These are phyloP conservation scores for Diplodia scrobiculata DNA, from an alignment of 2,329 filamentous ascomycete genomes.

Conservation along the genomic window DNA sequence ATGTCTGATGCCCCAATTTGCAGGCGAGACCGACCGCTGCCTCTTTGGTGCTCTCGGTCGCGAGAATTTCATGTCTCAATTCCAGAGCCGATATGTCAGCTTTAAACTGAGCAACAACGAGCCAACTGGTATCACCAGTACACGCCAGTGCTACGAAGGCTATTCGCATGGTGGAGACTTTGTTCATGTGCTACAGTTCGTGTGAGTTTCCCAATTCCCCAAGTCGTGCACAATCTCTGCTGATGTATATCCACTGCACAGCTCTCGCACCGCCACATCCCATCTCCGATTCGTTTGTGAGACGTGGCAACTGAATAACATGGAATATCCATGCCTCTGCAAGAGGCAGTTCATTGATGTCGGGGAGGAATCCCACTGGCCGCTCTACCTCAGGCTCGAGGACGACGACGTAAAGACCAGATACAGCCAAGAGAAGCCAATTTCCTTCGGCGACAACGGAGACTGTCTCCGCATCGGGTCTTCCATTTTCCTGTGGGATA, in stretches of 20 bases:
- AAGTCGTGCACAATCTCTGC: background rate
- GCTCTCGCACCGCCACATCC: background rate
- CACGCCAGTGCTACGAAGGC: constrained; percentile 2
- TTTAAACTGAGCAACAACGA: constrained; percentile 16
- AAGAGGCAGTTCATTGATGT: background rate
- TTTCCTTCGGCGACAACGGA: background rate
- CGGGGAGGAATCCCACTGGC: constrained; percentile 2
- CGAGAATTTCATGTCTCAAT: constrained; percentile 25
- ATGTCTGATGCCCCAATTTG: background rate
- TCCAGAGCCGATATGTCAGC: constrained; percentile 25
- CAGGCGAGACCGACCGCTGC: constrained; percentile 30
- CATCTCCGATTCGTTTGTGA: constrained; percentile 1
- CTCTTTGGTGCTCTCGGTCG: constrained; percentile 29
- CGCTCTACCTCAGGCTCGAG: background rate
- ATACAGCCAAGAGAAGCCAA: background rate
- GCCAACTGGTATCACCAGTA: background rate
- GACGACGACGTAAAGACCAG: background rate
- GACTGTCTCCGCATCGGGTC: constrained; percentile 2
- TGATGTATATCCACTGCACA: background rate
- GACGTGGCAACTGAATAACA: background rate
- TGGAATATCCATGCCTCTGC: background rate
- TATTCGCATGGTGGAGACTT: background rate
- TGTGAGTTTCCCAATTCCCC: background rate
- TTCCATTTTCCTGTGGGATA: background rate
- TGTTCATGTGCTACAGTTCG: background rate